A percentile compares a stretch with the other conserved stretches of the same genome.
phyloP scores from a whole-genome alignment of 257 asterid genomes.

The Rehmannia glutinosa region DNA sequence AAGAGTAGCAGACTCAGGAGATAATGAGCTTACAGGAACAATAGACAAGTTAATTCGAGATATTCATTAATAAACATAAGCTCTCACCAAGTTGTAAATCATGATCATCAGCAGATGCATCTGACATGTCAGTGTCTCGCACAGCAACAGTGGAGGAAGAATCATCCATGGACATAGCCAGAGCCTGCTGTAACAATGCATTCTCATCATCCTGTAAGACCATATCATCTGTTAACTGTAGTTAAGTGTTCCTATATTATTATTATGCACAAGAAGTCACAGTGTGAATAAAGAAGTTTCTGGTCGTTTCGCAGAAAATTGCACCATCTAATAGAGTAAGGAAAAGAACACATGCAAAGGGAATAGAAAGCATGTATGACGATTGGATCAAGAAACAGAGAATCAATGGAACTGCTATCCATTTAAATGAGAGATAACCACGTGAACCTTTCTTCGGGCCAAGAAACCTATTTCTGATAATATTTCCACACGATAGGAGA shows the following conservation, averaged over 20 bases:
- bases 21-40: background rate
- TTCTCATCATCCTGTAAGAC: conserved; percentile 90
- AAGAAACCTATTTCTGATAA: background rate
- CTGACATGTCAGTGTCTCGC: conserved; percentile 91
- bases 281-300: conserved; percentile 6
- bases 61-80: conserved; percentile 5
- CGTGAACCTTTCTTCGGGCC: background rate
- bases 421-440: background rate
- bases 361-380: background rate
- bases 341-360: background rate
- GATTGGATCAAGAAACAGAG: background rate
- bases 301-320: background rate
- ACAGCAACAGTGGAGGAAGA: conserved; percentile 58
- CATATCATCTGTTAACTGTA: conserved; percentile 13
- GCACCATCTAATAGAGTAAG: conserved; percentile 1
- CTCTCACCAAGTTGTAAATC: conserved; percentile 85
- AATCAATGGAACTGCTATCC: background rate
- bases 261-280: background rate
- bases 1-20: background rate
- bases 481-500: background rate
- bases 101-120: conserved; percentile 90
- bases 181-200: conserved; percentile 93
- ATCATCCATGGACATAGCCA: conserved; percentile 98
- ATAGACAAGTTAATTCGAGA: background rate
- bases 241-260: background rate